Evolutionary conservation across 2,329 filamentous ascomycete species (phyloP).

Genomic region (Pseudogymnoascus sp.): DNA sequence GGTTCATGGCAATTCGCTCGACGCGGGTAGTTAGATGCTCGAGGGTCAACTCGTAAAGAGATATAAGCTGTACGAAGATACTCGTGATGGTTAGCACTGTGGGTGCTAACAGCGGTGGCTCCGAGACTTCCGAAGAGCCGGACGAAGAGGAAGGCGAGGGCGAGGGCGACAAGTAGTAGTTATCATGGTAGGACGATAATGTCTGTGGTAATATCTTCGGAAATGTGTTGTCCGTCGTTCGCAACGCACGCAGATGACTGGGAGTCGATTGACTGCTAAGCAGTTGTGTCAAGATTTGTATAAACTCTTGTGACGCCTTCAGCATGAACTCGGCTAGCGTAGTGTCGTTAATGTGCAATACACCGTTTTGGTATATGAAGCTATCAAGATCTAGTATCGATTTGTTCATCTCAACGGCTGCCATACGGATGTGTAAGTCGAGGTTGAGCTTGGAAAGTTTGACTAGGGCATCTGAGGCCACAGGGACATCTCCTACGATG

Average conservation of each 20-base stretch:
- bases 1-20: neutral
- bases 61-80: neutral
- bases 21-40: neutral
- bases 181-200: neutral
- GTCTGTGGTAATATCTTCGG: neutral
- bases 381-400: neutral
- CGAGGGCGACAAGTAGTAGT: neutral
- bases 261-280: neutral
- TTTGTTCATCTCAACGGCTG: neutral
- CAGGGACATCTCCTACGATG: neutral
- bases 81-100: neutral
- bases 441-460: constrained; percentile 3
- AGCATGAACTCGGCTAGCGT: neutral
- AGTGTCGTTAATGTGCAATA: neutral
- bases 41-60: neutral
- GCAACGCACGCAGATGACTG: neutral
- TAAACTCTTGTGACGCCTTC: neutral
- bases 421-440: neutral
- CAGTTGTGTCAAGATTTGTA: constrained; percentile 2
- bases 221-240: neutral
- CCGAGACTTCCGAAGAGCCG: neutral
- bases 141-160: neutral
- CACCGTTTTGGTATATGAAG: neutral
- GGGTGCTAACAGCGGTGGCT: neutral
- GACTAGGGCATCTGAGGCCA: neutral